A percentile compares a stretch with the other conserved stretches of the same genome.
These are phyloP conservation scores for Lentinula boryana DNA, from an alignment of 768 basidiomycete species.

Conservation along the genomic window DNA sequence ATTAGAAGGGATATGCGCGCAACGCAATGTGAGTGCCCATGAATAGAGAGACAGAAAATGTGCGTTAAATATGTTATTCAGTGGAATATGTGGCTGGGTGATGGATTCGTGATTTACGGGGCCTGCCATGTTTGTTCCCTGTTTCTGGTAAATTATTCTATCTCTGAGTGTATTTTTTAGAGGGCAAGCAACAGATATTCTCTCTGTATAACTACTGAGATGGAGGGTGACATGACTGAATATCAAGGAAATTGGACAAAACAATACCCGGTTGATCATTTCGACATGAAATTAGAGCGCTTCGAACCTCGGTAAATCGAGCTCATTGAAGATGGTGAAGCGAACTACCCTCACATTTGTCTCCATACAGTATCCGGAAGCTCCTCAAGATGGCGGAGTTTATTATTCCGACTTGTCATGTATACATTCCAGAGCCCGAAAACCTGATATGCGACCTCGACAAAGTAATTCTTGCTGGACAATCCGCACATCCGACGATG, in stretches of 20 bases:
- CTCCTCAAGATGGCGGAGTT: slow-evolving; percentile 23
- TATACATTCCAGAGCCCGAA: slow-evolving; percentile 28
- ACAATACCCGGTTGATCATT: slow-evolving; percentile 23
- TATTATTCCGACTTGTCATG: slow-evolving; percentile 24
- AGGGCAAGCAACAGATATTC: slow-evolving; percentile 21
- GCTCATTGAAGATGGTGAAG: background rate
- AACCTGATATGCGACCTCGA: slow-evolving; percentile 44
- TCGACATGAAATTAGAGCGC: slow-evolving; percentile 25
- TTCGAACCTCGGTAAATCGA: slow-evolving; percentile 29
- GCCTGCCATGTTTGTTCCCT: slow-evolving; percentile 4
- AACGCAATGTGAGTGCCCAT: slow-evolving; percentile 22
- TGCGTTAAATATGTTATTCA: slow-evolving; percentile 8
- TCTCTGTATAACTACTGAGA: slow-evolving; percentile 19
- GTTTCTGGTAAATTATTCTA: background rate
- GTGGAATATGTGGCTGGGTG: slow-evolving; percentile 31
- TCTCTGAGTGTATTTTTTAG: slow-evolving; percentile 7
- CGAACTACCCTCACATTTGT: background rate
- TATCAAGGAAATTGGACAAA: slow-evolving; percentile 26
- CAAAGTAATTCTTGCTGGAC: slow-evolving; percentile 48
- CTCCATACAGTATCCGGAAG: slow-evolving; percentile 24
- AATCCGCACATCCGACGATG: slow-evolving; percentile 53
- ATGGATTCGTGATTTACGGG: slow-evolving; percentile 18
- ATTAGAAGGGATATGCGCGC: slow-evolving; percentile 20
- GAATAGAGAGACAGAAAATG: background rate
- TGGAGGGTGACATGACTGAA: slow-evolving; percentile 14